Conservation (phyloP, 805 yeast species). For the Candida incommunis region DNA sequence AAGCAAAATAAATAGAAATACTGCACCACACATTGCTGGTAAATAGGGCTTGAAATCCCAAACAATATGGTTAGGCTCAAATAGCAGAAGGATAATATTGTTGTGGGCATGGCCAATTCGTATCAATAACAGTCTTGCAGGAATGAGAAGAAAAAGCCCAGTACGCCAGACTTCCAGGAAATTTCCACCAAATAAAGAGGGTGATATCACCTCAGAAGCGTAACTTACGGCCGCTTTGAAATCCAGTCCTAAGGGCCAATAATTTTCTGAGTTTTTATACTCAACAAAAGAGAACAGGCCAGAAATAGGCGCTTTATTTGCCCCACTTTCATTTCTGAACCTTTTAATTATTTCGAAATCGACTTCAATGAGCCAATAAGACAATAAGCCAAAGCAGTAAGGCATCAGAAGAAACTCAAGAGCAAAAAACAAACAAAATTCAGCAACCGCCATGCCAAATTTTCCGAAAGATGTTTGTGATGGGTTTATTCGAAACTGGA, state of each 20-base stretch:
- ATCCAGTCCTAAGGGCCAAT: too few relatives aligned
- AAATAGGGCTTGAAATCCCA: not conserved
- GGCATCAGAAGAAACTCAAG: not conserved
- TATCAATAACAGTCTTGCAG: not conserved
- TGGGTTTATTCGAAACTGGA: not conserved
- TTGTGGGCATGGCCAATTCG: not conserved
- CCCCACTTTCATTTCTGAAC: not conserved
- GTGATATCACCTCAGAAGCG: not conserved
- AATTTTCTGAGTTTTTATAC: too few relatives aligned
- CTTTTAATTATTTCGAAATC: not conserved
- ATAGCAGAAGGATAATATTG: not conserved
- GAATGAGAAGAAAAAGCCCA: not conserved
- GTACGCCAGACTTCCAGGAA: not conserved
- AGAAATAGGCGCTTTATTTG: not conserved
- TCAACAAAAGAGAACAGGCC: not conserved
- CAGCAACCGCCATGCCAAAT: not conserved
- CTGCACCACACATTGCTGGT: not conserved
- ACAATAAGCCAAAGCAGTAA: not conserved
- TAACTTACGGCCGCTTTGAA: not conserved
- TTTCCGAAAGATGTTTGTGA: not conserved
- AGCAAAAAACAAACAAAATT: not conserved
- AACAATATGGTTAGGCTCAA: not conserved
- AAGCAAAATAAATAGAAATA: not conserved
- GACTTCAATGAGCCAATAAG: not conserved
- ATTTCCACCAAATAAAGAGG: not conserved